Conservation (phyloP, 2,329 filamentous ascomycete species). For the Phialophora chinensis region DNA sequence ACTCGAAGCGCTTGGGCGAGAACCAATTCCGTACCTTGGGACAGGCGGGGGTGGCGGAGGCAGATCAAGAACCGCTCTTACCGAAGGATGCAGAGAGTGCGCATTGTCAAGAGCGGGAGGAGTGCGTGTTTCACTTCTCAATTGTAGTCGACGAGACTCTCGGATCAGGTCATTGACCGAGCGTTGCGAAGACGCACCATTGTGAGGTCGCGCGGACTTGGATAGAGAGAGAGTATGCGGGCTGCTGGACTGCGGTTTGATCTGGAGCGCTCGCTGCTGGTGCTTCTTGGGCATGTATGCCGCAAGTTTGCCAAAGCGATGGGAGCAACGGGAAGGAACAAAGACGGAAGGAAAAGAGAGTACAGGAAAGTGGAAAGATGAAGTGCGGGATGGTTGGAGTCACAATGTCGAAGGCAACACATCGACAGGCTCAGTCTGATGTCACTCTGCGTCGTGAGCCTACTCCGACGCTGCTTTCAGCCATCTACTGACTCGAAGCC, state of each 20-base stretch:
- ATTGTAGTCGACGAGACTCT: slow-evolving; percentile 53
- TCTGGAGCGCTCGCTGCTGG: slow-evolving; percentile 44
- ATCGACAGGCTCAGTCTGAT: slow-evolving; percentile 1
- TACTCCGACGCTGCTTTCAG: neutral
- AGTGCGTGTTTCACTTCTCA: slow-evolving; percentile 33
- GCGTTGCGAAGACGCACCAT: slow-evolving; percentile 39
- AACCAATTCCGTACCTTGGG: slow-evolving; percentile 42
- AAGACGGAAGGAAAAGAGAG: neutral
- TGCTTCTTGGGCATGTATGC: slow-evolving; percentile 56
- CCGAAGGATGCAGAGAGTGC: slow-evolving; percentile 53
- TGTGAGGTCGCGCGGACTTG: slow-evolving; percentile 36
- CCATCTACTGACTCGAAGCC: neutral
- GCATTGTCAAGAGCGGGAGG: slow-evolving; percentile 38
- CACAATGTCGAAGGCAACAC: slow-evolving; percentile 1
- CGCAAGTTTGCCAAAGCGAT: neutral
- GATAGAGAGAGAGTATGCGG: slow-evolving; percentile 49
- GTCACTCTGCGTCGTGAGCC: neutral
- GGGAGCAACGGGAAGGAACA: neutral
- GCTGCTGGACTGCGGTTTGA: slow-evolving; percentile 50
- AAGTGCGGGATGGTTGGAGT: neutral
- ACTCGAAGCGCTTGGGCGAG: slow-evolving; percentile 39
- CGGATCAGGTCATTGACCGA: slow-evolving; percentile 57
- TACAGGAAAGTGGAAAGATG: neutral
- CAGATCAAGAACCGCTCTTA: slow-evolving; percentile 53
- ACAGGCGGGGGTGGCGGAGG: slow-evolving; percentile 50